Evolutionary conservation across 75 land plant species (phyloP), one percentile per base, ranked within the genome.

Genomic region (Picea glauca): DNA sequence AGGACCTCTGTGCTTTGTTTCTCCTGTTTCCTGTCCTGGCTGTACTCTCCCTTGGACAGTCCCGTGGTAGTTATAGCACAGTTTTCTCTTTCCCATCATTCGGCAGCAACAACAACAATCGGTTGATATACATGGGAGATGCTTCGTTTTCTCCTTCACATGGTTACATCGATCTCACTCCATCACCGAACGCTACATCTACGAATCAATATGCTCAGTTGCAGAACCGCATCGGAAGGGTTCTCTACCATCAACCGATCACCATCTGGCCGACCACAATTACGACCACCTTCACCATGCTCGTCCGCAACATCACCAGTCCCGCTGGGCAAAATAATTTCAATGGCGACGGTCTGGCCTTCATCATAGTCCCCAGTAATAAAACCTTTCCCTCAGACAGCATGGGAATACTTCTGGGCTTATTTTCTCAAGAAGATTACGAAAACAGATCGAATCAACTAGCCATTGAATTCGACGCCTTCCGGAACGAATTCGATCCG

Each of bases 391-490:
- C 80, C n/a, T 26, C 80, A 14, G 17, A 65, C 13, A 82, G 84
- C 78, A 76, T 13, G 66, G 84, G 89, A 3, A 32, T n/a, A 9
- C 80, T 68, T 32, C 80, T 87, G 1, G 87, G 89, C 32, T 74
- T 84, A 80, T 35, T 87, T 54, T 73, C 84, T 31, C 23, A 14
- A 5, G 58, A 80, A 46, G 76, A 81, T 1, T 20, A 77, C 38
- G 82, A 81, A 77, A 57, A 21, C 35, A 43, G 65, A 17, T 38
- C n/a, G 1, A 21, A 33, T 58, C 81, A 81, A 62, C 57, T 87
- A 13, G 89, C 87, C 5, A 76, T 87, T 30, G 89, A 84, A 79
- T 76, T 87, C 23, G 89, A 87, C 60, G 85, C 89, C 0, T 84
- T 59, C 63, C 30, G 30, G 70, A 87, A 87, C 21, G 81, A 76